These are phyloP conservation scores for Mycocalia duriaeana DNA, from an alignment of 1,284 basidiomycete genomes.

Conservation along the genomic window DNA sequence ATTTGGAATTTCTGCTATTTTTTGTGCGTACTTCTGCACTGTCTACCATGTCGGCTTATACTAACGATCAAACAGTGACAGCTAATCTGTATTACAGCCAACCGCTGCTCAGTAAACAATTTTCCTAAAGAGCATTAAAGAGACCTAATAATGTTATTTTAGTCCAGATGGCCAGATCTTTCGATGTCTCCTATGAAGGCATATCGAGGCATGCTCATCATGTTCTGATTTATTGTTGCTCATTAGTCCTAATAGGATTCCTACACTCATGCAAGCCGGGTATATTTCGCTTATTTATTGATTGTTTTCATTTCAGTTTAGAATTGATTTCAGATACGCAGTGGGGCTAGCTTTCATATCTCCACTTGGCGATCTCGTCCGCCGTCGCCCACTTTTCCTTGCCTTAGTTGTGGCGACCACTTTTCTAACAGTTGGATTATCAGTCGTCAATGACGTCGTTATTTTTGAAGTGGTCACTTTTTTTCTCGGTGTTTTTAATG, in stretches of 20 bases:
- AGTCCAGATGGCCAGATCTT: conserved; percentile 2
- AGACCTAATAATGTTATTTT: background rate
- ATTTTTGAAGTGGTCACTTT: conserved; percentile 1
- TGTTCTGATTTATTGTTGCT: background rate
- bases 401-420: background rate
- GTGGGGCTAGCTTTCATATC: background rate
- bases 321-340: background rate
- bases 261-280: conserved; percentile 2
- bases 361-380: conserved; percentile 2
- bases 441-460: background rate
- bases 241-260: background rate
- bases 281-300: background rate
- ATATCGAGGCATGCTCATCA: background rate
- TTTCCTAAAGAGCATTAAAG: background rate
- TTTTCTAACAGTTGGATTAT: background rate
- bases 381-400: background rate
- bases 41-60: background rate
- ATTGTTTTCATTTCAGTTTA: background rate
- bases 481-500: background rate
- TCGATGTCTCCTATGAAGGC: conserved; percentile 3
- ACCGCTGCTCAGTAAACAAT: conserved; percentile 1
- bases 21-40: background rate
- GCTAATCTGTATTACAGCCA: conserved; percentile 5
- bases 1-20: conserved; percentile 1
- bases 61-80: background rate